Evolutionary conservation across 768 basidiomycete species (phyloP), one percentile per base, ranked within the genome.

Genomic region (Termitomyces sp.): DNA sequence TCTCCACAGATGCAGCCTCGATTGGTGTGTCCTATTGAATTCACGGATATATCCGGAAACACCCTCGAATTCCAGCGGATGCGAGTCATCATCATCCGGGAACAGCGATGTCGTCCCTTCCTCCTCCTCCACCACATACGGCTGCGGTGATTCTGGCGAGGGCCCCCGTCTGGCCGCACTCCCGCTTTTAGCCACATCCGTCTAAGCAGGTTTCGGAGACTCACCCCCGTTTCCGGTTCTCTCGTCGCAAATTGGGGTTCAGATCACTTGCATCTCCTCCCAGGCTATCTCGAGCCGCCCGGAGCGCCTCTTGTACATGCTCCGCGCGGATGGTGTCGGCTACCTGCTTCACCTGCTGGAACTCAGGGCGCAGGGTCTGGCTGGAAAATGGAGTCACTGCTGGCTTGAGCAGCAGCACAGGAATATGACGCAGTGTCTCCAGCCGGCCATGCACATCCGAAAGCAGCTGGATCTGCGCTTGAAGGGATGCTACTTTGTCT

Each of bases 121-220:
- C 51, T 36, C 20, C 22, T 81, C 79, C 8, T 76, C 73, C 1
- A 78, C 75, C 33, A 81, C 71, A 64, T 83, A 87, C 0, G 86
- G 84, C 60, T 84, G 81, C 6, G 88, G 87, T 0, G 88, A 88
- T 24, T 81, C 82, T 7, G 86, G 85, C 11, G 85, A 82, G 24
- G 78, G 79, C 1, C 79, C 77, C 11, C 81, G 80, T 63, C 86
- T 82, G 54, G 22, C 35, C 46, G 39, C n/a, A 55, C 49, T 16
- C 44, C 44, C 18, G 36, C 50, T 57, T 56, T 52, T 7, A 61
- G 60, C 60, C 44, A 63, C 44, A 36, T 57, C 57, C 59, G 62
- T 55, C 33, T 39, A 45, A n/a, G 12, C 46, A 42, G 36, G 53
- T 62, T 49, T 65, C 66, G 60, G 59, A 49, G 62, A 75, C 79